These are phyloP conservation scores for Podaxis mareebaensis DNA, from an alignment of 768 basidiomycete species.

Conservation along the genomic window DNA sequence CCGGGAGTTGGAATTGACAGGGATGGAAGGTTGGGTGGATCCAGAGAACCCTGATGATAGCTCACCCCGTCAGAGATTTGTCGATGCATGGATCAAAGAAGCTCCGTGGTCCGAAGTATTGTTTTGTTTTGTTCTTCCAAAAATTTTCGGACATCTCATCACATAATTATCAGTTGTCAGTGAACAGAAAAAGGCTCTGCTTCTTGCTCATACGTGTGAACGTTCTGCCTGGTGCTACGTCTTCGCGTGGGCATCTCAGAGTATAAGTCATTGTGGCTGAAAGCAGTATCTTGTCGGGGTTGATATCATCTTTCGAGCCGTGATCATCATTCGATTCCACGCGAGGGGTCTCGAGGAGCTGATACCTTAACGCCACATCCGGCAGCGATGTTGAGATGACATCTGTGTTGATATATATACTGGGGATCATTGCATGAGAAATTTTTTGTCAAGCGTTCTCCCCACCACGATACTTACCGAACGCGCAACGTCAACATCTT, in stretches of 20 bases:
- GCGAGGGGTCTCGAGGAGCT: constrained; percentile 15
- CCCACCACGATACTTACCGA: constrained; percentile 11
- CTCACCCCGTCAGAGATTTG: constrained; percentile 9
- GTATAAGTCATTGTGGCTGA: background rate
- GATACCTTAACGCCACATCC: constrained; percentile 16
- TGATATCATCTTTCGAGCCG: background rate
- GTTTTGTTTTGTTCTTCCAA: constrained; percentile 15
- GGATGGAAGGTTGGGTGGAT: constrained; percentile 10
- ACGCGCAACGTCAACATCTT: constrained; percentile 16
- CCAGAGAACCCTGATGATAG: constrained; percentile 15
- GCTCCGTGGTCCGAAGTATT: constrained; percentile 12
- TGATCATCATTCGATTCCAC: constrained; percentile 17
- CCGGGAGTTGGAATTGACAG: background rate
- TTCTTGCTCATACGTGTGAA: background rate
- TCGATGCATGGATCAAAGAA: constrained; percentile 17
- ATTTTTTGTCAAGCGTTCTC: constrained; percentile 2
- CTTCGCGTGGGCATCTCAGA: background rate
- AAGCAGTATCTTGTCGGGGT: background rate
- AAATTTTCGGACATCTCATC: constrained; percentile 7
- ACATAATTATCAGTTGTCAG: constrained; percentile 4
- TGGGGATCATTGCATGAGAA: constrained; percentile 5
- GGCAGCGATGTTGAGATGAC: constrained; percentile 14
- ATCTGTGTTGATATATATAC: constrained; percentile 10
- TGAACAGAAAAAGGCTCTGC: background rate
- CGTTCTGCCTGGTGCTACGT: background rate